Evolutionary conservation across 257 asterid genomes (phyloP), one percentile per base, ranked within the genome.

Genomic region (Capsicum chinense): DNA sequence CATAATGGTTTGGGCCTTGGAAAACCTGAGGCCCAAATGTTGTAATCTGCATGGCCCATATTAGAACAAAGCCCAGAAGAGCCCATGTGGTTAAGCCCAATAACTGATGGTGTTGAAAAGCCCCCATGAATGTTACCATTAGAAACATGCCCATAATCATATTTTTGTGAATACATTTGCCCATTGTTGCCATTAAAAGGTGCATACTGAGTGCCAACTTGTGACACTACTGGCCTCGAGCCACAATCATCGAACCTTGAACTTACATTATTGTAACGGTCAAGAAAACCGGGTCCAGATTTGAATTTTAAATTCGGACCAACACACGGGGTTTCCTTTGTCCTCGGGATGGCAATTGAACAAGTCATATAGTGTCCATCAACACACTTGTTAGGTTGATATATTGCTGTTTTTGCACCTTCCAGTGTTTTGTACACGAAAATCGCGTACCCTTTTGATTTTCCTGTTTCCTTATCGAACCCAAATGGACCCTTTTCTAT

Each of bases 401-500:
- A 52, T 5, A 59, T 62, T n/a, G 74, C 54, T 15, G 81, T 37
- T 39, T 56, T 42, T 0, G 85, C 81, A 42, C 85, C 79, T 19
- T 69, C 85, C 15, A 56, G 33, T 56, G 63, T 13, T 42, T 9
- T 70, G 26, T 83, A 83, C 68, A 83, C 19, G 15, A 83, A 69
- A 56, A 54, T 9, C 1, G 58, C 73, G 7, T 14, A 56, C 0
- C 82, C 62, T 47, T 7, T 71, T 58, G 81, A 73, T 5, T 59
- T 73, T 21, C 85, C 26, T 21, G 76, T 71, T n/a, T 17, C 52
- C 14, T 33, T 71, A 26, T 44, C 44, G 60, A 73, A 73, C 5
- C 76, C 82, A 14, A 79, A 21, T 2, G 82, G 85, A 37, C 74
- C 82, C 56, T 83, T 64, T 42, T 83, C 82, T 10, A 57, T 71